These are phyloP conservation scores for Prototheca wickerhamii DNA, from an alignment of 163 green algal genomes.

Conservation along the genomic window DNA sequence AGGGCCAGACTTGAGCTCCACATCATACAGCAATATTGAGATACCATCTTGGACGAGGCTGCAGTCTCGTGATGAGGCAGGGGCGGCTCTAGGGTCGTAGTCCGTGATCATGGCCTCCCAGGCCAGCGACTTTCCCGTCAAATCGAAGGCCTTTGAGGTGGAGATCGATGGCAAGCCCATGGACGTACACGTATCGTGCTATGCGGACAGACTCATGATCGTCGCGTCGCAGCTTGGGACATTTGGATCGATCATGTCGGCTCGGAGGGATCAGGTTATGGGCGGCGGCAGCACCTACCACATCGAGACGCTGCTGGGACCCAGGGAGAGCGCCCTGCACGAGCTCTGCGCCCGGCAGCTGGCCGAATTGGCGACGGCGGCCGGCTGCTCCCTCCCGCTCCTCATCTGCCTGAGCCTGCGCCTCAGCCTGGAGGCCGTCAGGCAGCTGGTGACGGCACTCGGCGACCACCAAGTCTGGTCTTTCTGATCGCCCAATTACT, in stretches of 20 bases:
- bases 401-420: conserved; percentile 25
- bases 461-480: conserved; percentile 6
- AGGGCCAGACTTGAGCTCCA: no score
- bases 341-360: conserved; percentile 25
- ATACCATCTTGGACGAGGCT: no score
- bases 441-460: conserved; percentile 1
- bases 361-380: conserved; percentile 9
- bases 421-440: not conserved
- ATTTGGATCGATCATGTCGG: conserved; percentile 15
- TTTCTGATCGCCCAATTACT: not conserved
- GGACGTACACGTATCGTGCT: conserved; percentile 4
- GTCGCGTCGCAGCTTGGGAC: conserved; percentile 14
- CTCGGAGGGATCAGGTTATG: conserved; percentile 13
- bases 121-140: not conserved
- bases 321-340: conserved; percentile 2
- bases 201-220: conserved; percentile 13
- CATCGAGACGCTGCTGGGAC: conserved; percentile 21
- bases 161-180: not conserved
- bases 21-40: no score
- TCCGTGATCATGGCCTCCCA: not conserved
- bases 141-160: not conserved
- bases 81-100: no score
- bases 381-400: conserved; percentile 10
- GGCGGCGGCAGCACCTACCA: conserved; percentile 18
- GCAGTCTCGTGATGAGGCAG: no score